Conservation (phyloP, 169 alveolate genomes). For the Ichthyophthirius multifiliis region DNA sequence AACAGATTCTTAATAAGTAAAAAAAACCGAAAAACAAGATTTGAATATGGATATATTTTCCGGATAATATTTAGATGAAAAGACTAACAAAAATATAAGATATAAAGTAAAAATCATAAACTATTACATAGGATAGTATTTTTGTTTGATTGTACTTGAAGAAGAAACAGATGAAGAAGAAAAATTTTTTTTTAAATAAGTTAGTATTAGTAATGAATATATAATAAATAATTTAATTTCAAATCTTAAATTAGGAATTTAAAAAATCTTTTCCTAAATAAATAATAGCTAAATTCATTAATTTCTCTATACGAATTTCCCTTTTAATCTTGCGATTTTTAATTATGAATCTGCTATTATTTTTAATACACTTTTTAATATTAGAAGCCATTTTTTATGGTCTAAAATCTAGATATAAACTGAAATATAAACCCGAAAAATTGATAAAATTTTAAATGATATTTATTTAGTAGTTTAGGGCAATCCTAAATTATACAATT, state of each 20-base stretch:
- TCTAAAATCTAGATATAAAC: not conserved
- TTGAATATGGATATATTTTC: too few species aligned
- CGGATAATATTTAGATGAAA: too few species aligned
- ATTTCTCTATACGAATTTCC: not conserved
- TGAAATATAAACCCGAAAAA: not conserved
- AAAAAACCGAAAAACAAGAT: too few species aligned
- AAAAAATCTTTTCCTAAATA: not conserved
- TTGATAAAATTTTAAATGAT: not conserved
- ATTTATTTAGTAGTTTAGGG: not conserved
- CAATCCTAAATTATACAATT: not conserved
- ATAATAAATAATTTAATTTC: not conserved
- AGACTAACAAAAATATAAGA: too few species aligned
- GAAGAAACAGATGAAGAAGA: conserved; percentile 2
- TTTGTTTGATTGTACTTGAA: not conserved
- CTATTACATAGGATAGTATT: not conserved
- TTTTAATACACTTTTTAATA: not conserved
- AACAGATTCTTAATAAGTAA: too few species aligned
- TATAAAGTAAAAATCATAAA: not conserved
- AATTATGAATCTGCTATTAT: not conserved
- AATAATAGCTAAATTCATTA: not conserved
- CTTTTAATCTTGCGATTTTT: not conserved
- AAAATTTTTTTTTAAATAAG: not conserved
- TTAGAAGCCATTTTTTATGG: not conserved
- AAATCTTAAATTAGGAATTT: not conserved
- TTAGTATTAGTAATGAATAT: not conserved